Base-by-base conservation (phyloP, 257 asterid species). In the Primulina eburnea region DNA sequence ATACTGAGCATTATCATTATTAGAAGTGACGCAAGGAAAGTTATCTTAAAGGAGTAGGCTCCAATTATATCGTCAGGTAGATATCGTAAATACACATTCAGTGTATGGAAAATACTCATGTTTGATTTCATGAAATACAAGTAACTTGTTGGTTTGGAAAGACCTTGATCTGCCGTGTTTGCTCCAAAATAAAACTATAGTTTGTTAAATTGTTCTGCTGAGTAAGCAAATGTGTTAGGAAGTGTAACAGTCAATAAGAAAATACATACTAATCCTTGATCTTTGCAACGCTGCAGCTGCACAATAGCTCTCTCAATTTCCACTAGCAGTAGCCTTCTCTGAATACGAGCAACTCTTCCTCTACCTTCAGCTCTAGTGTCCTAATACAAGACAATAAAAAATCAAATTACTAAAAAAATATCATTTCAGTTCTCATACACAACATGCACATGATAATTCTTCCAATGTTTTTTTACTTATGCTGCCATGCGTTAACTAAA, bases 321-420 rank as follows among this genome's bases (percentile, higher is more conserved):
- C 77, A 83, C 94, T 35, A 90, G 73, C 70, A 90, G 76, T 70
- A 89, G 81, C 82, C 99, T 81, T 85, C 99, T 88, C 68, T 90
- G 97, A 47, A 90, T 84, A 64, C 97, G 89, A 76, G 99, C 97
- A 81, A 83, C 88, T 82, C 96, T 84, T 77, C 99, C 99, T 80
- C 92, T 85, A 57, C 99, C 99, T 87, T 90, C 96, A 62, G 97
- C 96, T 87, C 92, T 82, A 11, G 88, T 82, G 76, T 93, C 99
- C 99, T 93, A 80, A 73, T 83, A 81, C 69, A 74, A 74, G 61
- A 62, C 28, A 79, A 79, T 21, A 76, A 55, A 10, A 34, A 38
- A 73, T 59, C 65, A 65, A 8, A 63, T 70, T 43, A 60, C 59
- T 56, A 18, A 26, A 55, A 55, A 24, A 72, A 17, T 67, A 16